A percentile compares a stretch with the other conserved stretches of the same genome.
These are phyloP conservation scores for Pythium dissotocum DNA, from an alignment of 352 stramenopile species.

Conservation along the genomic window DNA sequence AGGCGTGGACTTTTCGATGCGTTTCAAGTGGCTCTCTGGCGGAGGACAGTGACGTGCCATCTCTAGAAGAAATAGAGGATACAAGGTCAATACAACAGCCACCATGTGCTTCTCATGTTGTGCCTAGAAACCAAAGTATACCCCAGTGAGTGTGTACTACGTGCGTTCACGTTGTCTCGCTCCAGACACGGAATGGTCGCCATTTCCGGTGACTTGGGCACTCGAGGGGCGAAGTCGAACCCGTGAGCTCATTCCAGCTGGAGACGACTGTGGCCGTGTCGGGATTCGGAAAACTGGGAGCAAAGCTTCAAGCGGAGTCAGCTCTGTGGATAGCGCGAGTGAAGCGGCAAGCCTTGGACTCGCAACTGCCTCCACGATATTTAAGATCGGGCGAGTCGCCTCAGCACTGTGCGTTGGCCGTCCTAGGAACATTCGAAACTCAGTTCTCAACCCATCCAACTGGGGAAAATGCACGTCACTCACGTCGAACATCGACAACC, in stretches of 20 bases:
- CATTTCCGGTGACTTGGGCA: not conserved
- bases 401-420: slow-evolving; percentile 26
- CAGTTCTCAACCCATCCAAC: not conserved
- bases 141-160: not conserved
- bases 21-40: slow-evolving; percentile 4
- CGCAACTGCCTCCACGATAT: not conserved
- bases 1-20: slow-evolving; percentile 19
- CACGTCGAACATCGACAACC: slow-evolving; percentile 18
- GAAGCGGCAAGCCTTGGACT: not conserved
- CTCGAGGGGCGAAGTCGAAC: slow-evolving; percentile 1
- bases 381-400: slow-evolving; percentile 1
- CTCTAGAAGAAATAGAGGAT: not conserved
- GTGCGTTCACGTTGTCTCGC: not conserved
- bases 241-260: slow-evolving; percentile 21
- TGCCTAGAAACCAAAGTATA: no score
- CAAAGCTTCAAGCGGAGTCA: not conserved
- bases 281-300: slow-evolving; percentile 19
- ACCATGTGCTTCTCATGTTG: not conserved
- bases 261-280: slow-evolving; percentile 52
- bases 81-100: not conserved
- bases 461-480: not conserved
- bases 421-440: not conserved
- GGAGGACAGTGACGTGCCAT: not conserved
- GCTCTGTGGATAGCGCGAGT: not conserved
- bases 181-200: not conserved